A percentile compares a stretch with the other conserved stretches of the same genome.
Conservation (phyloP, 2,329 filamentous ascomycete species). For the Pyrenophora tritici-repentis region DNA sequence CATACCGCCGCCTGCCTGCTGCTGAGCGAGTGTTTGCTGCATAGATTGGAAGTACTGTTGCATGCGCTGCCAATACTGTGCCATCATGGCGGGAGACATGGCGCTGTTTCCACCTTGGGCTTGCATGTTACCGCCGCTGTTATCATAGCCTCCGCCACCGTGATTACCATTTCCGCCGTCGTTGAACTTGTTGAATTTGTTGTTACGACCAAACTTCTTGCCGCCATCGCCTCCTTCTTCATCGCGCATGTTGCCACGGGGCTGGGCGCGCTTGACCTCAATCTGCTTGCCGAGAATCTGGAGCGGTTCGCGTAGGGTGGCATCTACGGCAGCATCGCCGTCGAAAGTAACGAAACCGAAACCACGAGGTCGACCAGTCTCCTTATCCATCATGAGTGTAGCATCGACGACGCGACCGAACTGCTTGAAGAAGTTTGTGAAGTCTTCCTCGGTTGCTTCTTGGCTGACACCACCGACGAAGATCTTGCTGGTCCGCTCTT, state of each 20-base stretch:
- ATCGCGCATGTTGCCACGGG: constrained; percentile 89
- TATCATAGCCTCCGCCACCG: constrained; percentile 51
- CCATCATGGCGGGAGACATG: constrained; percentile 97
- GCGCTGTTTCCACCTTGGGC: constrained; percentile 52
- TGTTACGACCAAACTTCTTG: constrained; percentile 46
- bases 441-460: constrained; percentile 94
- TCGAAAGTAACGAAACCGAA: constrained; percentile 99
- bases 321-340: constrained; percentile 91
- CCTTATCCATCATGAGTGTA: constrained; percentile 99
- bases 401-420: constrained; percentile 96
- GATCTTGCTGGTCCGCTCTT: constrained; percentile 98
- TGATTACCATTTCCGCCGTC: constrained; percentile 48
- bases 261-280: constrained; percentile 97
- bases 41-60: constrained; percentile 96
- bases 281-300: constrained; percentile 96
- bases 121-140: constrained; percentile 54
- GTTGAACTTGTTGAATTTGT: constrained; percentile 47
- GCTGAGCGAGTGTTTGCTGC: constrained; percentile 80
- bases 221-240: constrained; percentile 75
- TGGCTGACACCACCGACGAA: constrained; percentile 98
- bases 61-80: constrained; percentile 98
- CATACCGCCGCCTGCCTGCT: constrained; percentile 48
- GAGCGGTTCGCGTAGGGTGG: constrained; percentile 80
- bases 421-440: constrained; percentile 94
- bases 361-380: constrained; percentile 92